phyloP scores from a whole-genome alignment of 1,139 yeast species.

The Kluyveromyces marxianus region DNA sequence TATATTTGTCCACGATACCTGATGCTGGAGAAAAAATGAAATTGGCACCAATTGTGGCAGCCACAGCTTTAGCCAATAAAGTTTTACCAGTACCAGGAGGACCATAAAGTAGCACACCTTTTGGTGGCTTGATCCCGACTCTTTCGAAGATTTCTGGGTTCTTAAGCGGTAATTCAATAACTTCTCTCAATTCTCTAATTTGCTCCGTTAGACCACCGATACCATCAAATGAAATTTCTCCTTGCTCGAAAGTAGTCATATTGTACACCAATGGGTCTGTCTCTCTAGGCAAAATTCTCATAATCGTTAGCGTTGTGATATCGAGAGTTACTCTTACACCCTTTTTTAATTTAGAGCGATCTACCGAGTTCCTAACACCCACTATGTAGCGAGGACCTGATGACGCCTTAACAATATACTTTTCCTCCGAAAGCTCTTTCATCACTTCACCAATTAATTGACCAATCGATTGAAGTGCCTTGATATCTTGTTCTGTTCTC shows the following conservation, averaged over 20 bases:
- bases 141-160: conserved; percentile 94
- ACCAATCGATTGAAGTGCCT: conserved; percentile 95
- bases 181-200: conserved; percentile 93
- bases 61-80: conserved; percentile 91
- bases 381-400: conserved; percentile 98
- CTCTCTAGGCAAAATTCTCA: conserved; percentile 96
- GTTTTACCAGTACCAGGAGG: conserved; percentile 99
- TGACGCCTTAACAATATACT: conserved; percentile 94
- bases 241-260: conserved; percentile 97
- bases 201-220: conserved; percentile 97
- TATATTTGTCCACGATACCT: conserved; percentile 96
- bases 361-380: conserved; percentile 91
- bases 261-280: conserved; percentile 97
- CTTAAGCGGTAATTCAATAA: conserved; percentile 92
- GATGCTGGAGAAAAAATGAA: conserved; percentile 97
- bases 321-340: conserved; percentile 96
- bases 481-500: conserved; percentile 93
- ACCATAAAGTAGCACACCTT: conserved; percentile 93
- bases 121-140: conserved; percentile 97
- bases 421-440: conserved; percentile 90
- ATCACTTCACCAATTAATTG: conserved; percentile 96
- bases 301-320: conserved; percentile 95
- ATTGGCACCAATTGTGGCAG: conserved; percentile 97
- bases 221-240: conserved; percentile 88
- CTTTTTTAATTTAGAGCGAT: conserved; percentile 73